Conservation (phyloP, 208 protist genomes). For the Leptomonas seymouri region DNA sequence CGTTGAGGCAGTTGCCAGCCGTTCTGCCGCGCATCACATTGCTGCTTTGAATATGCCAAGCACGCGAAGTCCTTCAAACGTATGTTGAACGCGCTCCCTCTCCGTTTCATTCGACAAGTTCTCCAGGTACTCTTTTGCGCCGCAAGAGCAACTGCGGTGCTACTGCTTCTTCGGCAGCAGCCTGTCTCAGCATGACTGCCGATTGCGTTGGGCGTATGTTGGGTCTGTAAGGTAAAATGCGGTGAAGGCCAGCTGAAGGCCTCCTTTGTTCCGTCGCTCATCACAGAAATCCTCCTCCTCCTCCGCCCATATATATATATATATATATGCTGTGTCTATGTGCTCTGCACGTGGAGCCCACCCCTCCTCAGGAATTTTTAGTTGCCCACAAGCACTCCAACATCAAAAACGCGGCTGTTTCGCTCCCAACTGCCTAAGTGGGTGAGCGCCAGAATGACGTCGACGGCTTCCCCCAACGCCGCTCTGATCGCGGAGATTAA, state of each 20-base stretch:
- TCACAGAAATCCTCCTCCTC: background rate
- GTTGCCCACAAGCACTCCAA: background rate
- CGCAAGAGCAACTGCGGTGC: no score
- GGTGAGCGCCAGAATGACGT: conserved; percentile 19
- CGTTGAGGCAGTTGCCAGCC: background rate
- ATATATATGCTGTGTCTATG: no score
- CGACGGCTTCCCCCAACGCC: conserved; percentile 31
- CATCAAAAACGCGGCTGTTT: conserved; percentile 33
- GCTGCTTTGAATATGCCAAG: background rate
- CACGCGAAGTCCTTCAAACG: background rate
- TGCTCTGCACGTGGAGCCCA: no score
- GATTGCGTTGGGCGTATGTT: no score
- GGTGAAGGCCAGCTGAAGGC: no score
- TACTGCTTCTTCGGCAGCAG: no score
- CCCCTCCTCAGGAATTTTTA: no score
- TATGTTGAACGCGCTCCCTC: background rate
- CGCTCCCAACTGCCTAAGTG: conserved; percentile 11
- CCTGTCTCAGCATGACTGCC: no score
- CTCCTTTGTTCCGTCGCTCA: background rate
- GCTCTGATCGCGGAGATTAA: conserved; percentile 68
- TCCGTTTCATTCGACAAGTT: no score
- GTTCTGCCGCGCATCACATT: background rate
- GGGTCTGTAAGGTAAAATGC: no score
- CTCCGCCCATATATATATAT: no score
- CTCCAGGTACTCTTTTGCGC: no score